Percentiles rank a stretch among this genome's conserved stretches.
phyloP scores from a whole-genome alignment of 345 rosid species.

The Bruguiera parviflora region DNA sequence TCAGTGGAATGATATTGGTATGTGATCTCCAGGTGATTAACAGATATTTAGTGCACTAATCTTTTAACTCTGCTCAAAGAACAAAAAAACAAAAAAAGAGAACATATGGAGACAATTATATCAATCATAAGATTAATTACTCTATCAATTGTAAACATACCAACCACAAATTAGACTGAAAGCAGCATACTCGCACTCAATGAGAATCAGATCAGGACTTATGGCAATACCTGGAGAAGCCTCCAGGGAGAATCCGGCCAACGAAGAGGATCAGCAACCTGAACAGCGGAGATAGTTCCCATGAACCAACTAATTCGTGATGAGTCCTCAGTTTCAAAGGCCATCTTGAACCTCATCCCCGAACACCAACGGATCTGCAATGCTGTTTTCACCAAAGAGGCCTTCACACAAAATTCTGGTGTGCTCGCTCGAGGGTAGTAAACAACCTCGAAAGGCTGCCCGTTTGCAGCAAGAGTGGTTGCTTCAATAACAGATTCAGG shows the following conservation, averaged over 20 bases:
- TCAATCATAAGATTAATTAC: no score
- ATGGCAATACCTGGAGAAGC: conserved; percentile 64
- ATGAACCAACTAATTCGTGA: conserved; percentile 29
- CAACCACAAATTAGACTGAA: no score
- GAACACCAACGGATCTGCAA: conserved; percentile 32
- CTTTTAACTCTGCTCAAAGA: no score
- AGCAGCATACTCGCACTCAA: no score
- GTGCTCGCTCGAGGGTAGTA: conserved; percentile 31
- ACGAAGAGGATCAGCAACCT: conserved; percentile 64
- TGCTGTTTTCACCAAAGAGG: conserved; percentile 26
- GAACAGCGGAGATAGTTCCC: conserved; percentile 33
- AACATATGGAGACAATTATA: no score
- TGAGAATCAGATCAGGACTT: no score
- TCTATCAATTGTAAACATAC: no score
- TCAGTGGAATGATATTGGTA: no score
- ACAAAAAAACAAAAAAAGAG: no score
- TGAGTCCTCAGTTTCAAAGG: conserved; percentile 31
- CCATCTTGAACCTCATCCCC: conserved; percentile 32
- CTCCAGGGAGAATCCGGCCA: conserved; percentile 98
- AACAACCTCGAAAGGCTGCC: conserved; percentile 27
- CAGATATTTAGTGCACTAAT: no score
- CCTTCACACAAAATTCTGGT: conserved; percentile 30
- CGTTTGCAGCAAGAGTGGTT: conserved; percentile 20
- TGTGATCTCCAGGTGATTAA: no score
- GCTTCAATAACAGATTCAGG: conserved; percentile 27